Percentiles rank a stretch among this genome's conserved stretches.
phyloP scores from a whole-genome alignment of 2,329 filamentous ascomycete genomes.

The Huntiella decipiens region DNA sequence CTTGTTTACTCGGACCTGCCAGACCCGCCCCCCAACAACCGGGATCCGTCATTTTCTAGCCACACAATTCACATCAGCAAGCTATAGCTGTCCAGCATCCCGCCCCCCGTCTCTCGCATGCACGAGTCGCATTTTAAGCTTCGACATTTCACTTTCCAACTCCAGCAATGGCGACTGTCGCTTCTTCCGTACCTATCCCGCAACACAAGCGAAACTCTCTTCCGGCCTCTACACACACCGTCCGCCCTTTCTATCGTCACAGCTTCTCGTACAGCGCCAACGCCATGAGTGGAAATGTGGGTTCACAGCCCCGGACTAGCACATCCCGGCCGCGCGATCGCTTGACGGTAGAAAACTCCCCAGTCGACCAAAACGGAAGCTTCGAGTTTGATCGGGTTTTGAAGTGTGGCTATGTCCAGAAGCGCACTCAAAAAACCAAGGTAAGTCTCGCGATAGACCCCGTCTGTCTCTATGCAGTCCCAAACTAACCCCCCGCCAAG shows the following conservation, averaged over 20 bases:
- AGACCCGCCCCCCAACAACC: too few relatives aligned
- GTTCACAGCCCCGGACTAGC: background rate
- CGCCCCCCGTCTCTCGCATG: too few relatives aligned
- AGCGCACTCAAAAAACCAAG: constrained; percentile 88
- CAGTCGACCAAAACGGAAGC: constrained; percentile 84
- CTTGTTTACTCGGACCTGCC: too few relatives aligned
- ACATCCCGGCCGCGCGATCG: constrained; percentile 1
- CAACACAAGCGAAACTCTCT: constrained; percentile 3
- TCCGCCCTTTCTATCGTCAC: constrained; percentile 4
- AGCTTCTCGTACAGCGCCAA: constrained; percentile 4
- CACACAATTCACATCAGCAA: too few relatives aligned
- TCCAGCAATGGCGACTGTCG: constrained; percentile 5
- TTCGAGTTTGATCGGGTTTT: constrained; percentile 91
- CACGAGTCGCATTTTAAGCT: too few relatives aligned
- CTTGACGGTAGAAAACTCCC: constrained; percentile 42
- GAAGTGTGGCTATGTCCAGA: constrained; percentile 71
- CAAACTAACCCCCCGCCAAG: constrained; percentile 22
- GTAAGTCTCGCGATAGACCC: constrained; percentile 24
- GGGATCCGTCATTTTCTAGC: too few relatives aligned
- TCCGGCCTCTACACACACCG: background rate
- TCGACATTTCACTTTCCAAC: too few relatives aligned
- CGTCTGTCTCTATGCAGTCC: background rate
- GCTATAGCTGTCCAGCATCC: too few relatives aligned
- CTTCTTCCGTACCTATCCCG: constrained; percentile 8
- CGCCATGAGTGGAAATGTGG: background rate